Evolutionary conservation across 2,329 filamentous ascomycete genomes (phyloP), one percentile per base, ranked within the genome.

Genomic region (Calonectria hongkongensis): DNA sequence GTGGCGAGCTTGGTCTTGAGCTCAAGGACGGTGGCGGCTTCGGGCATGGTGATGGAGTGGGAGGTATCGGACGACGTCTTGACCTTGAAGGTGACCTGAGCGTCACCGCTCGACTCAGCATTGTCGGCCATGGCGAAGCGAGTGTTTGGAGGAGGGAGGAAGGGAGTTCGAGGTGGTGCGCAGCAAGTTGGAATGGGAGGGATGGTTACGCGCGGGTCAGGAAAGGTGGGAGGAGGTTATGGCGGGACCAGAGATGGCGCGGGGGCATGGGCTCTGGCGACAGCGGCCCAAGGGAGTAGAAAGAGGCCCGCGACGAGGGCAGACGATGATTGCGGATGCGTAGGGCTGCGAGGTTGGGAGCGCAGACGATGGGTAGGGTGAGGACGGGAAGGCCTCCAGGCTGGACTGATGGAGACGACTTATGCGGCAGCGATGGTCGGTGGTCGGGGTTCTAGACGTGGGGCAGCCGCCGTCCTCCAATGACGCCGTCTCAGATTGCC

Each of bases 1-100:
- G 91, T 90, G 6, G 96, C 91, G 47, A 99, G 92, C 88, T 96
- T 98, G 74, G 90, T 91, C 89, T 99, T 99, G 79, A 99, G 90
- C 74, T 98, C 95, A 70, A 91, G 89, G 51, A 98, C 93, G 9
- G 93, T 94, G 62, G 93, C 94, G 43, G 91, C 90, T 76, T 94
- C 90, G 71, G 94, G 86, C 81, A 98, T 92, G 70, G 95, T 97
- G 82, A 99, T 88, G 66, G 91, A 92, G 82, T 95, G 96, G 84
- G 94, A 95, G 83, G 91, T 92, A 82, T 98, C 96, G 79, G 93
- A 94, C n/a, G 95, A 96, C n/a, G 95, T 94, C 88, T 98, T 99
- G 86, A 99, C 93, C 87, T 95, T 97, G 91, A 99, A 98, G 84
- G 94, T 98, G 86, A 99, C 87, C 80, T 96, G 92, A 81, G 92